Evolutionary conservation across 2,329 filamentous ascomycete species (phyloP), one percentile per base, ranked within the genome.

Genomic region (Cadophora sp.): DNA sequence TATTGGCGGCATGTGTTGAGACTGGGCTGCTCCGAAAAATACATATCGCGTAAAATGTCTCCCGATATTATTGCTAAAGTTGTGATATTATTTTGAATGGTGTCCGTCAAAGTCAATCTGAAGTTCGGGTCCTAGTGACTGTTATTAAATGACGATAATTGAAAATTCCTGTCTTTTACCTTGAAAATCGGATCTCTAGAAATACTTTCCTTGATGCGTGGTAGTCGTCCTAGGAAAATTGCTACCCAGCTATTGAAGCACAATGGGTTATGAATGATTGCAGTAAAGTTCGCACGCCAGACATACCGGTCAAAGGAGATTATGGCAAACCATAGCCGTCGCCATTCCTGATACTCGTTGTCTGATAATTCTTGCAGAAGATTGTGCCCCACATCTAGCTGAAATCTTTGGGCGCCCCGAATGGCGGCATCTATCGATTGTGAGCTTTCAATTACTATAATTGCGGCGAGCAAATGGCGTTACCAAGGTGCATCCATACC

Each of bases 251-350:
- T 68, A 56, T 62, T 51, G 34, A n/a, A 64, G 31, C 31, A 51
- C n/a, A 59, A 56, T 65, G 62, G 56, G 43, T 61, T 64, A 53
- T 31, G 29, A 67, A 64, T 34, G 27, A 59, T 51, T 65, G 43
- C 53, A 55, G 31, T 34, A 50, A 34, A 51, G 37, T 53, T 68
- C 48, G 48, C 48, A 43, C 40, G 46, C 19, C 31, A 53, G 40
- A 66, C 58, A 66, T 69, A 69, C 67, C 67, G 63, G 64, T 69
- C 67, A 65, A 69, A 64, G 58, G 63, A 66, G 60, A 69, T 66
- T 51, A 69, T 64, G 27, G 67, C 61, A 24, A 69, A 55, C 67
- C 67, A 69, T 66, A 69, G 22, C 46, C 34, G 67, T 53, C 67
- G 67, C 67, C 63, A 69, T 66, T 67, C 68, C 61, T 67, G 64